Evolutionary conservation across 768 basidiomycete species (phyloP), one percentile per base, ranked within the genome.

Genomic region (Russula ochroleuca): DNA sequence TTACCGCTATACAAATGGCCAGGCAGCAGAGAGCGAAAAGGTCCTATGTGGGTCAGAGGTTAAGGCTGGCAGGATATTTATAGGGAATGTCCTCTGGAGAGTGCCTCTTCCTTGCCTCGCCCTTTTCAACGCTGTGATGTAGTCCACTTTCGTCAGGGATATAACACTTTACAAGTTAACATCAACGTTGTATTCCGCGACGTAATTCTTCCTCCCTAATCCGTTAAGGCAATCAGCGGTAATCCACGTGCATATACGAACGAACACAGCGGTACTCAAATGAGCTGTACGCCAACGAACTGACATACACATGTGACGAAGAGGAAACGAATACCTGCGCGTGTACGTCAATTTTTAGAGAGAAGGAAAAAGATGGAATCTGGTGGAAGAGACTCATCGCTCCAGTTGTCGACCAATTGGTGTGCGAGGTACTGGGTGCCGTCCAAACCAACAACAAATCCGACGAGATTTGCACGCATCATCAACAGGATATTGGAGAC

Each of bases 401-500:
- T 77, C 68, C 76, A 77, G n/a, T 83, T 86, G 6, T 84, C 83
- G 54, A 85, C 74, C 41, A 98, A 73, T 72, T 87, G 78, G 6
- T 73, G 64, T 5, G 84, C 72, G 73, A 98, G 83, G 72, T 88
- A 87, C 47, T 74, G 72, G 43, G 87, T 80, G 0, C 94, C 94
- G 6, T 97, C 92, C 0, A 84, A 76, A 2, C 95, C 95, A 51
- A 98, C 80, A 14, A 94, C 96, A 71, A 99, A 98, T 2, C 97
- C 97, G 4, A 98, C 86, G 13, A 98, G 81, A 73, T 99, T 98
- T 23, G 94, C 97, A 0, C 82, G 73, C 83, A 92, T 87, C 93
- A 98, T 92, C 76, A 92, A 82, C 31, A 95, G 70, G 28, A 95
- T 81, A 72, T 97, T 98, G 69, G 84, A 70, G 4, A 93, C 88